These are phyloP conservation scores for Comarum palustre DNA, from an alignment of 306 rosid genomes.

Conservation along the genomic window DNA sequence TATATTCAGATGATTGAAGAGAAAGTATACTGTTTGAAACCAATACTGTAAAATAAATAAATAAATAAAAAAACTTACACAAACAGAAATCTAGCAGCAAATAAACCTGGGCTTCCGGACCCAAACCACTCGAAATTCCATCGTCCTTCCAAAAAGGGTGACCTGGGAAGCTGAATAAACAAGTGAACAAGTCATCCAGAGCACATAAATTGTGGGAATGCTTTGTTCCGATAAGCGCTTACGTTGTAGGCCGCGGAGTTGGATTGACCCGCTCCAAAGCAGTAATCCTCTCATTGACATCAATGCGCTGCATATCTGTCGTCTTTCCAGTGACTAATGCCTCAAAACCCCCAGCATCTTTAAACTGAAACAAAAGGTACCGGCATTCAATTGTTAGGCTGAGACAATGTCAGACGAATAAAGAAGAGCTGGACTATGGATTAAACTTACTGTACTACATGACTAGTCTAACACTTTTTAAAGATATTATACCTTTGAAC, in stretches of 20 bases:
- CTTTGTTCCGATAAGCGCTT: conserved; percentile 26
- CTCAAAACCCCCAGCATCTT: conserved; percentile 92
- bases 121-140: conserved; percentile 99
- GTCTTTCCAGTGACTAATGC: conserved; percentile 82
- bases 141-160: conserved; percentile 88
- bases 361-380: conserved; percentile 52
- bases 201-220: not conserved
- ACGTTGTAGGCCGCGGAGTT: conserved; percentile 95
- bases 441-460: not conserved
- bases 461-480: not conserved
- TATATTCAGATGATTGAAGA: not conserved
- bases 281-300: conserved; percentile 91
- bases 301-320: conserved; percentile 70
- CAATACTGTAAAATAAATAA: not conserved
- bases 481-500: not conserved
- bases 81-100: conserved; percentile 61
- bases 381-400: not conserved
- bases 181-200: conserved; percentile 36
- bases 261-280: conserved; percentile 95
- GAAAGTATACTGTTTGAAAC: conserved; percentile 1
- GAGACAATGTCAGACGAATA: not conserved
- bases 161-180: conserved; percentile 59
- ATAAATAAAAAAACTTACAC: conserved; percentile 55
- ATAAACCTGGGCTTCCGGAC: conserved; percentile 68
- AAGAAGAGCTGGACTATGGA: too few species aligned